These are phyloP conservation scores for Yamadazyma spencermartinsiae DNA, from an alignment of 1,139 yeast genomes.

Conservation along the genomic window DNA sequence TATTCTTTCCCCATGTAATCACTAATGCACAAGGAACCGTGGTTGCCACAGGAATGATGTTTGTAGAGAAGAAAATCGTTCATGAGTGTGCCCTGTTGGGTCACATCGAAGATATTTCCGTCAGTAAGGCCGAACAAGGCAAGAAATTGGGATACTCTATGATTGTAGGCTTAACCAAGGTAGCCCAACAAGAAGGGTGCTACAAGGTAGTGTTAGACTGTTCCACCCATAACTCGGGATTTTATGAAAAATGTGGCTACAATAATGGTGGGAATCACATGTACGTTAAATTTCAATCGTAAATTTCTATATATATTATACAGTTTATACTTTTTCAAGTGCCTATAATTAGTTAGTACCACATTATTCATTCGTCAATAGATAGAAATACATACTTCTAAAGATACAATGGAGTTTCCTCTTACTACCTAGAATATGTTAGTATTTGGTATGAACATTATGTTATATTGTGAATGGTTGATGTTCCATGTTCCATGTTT, in stretches of 20 bases:
- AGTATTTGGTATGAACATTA: no score
- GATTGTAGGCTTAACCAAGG: slow-evolving; percentile 59
- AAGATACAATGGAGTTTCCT: slow-evolving; percentile 61
- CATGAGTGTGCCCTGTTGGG: slow-evolving; percentile 87
- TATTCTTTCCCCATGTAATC: slow-evolving; percentile 64
- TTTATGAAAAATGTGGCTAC: slow-evolving; percentile 86
- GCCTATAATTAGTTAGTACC: slow-evolving; percentile 27
- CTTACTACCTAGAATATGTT: slow-evolving; percentile 45
- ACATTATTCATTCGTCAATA: not conserved
- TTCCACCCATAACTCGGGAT: slow-evolving; percentile 73
- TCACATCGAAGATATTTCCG: slow-evolving; percentile 94
- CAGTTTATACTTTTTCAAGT: slow-evolving; percentile 27
- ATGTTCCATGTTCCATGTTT: no score
- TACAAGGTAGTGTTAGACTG: slow-evolving; percentile 92
- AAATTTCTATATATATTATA: slow-evolving; percentile 12
- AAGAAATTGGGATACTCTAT: slow-evolving; percentile 70
- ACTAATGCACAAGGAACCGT: slow-evolving; percentile 46
- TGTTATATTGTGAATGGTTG: not conserved
- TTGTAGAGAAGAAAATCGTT: slow-evolving; percentile 62
- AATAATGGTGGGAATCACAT: slow-evolving; percentile 71
- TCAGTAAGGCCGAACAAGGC: slow-evolving; percentile 75
- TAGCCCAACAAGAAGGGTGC: slow-evolving; percentile 66
- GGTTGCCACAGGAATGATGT: slow-evolving; percentile 49
- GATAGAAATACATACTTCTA: slow-evolving; percentile 44
- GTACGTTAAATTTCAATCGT: slow-evolving; percentile 31